Evolutionary conservation across 441 rosid species (phyloP), one percentile per base, ranked within the genome.

Genomic region (Gossypium laxum): DNA sequence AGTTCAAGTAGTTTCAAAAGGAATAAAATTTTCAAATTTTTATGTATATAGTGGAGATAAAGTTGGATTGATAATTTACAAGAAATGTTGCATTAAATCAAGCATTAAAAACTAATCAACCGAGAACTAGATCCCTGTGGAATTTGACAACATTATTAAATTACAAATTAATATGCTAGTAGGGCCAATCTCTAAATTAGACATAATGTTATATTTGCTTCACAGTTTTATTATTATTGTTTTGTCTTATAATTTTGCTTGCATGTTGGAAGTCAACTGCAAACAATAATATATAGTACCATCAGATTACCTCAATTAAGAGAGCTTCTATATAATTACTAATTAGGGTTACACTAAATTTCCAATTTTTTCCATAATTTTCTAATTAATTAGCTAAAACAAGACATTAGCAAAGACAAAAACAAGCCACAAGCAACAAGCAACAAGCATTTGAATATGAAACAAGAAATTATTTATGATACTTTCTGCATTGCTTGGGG

Each of bases 111-210:
- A 47, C 56, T 47, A 66, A 66, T 21, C 41, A 47, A 12, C 3
- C 22, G 32, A 30, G 30, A 68, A 68, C 71, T 30, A 12, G 71
- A 68, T 30, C 60, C 71, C 61, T 68, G 4, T 10, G 30, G 50
- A 48, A 48, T 48, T 24, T 66, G 43, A 66, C 2, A 22, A 26
- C 41, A 41, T 4, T 6, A 63, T 38, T 41, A 41, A 19, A 41
- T 64, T 22, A 1, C 19, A 18, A 52, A 52, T 18, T 5, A 18
- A 52, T 41, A 11, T 18, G 8, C 21, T 17, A 38, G 26, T 63
- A 63, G 11, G 68, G 17, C 21, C 32, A 61, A 17, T 61, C 48
- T 15, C 48, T 32, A 15, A 32, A 61, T 61, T 32, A 15, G 66
- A 32, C 10, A 10, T 17, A 61, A 15, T 3, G 0, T 32, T 22